A percentile compares a stretch with the other conserved stretches of the same genome.
Evolutionary conservation across 1,284 basidiomycete species (phyloP).

Genomic region (Trichosporon sp.): DNA sequence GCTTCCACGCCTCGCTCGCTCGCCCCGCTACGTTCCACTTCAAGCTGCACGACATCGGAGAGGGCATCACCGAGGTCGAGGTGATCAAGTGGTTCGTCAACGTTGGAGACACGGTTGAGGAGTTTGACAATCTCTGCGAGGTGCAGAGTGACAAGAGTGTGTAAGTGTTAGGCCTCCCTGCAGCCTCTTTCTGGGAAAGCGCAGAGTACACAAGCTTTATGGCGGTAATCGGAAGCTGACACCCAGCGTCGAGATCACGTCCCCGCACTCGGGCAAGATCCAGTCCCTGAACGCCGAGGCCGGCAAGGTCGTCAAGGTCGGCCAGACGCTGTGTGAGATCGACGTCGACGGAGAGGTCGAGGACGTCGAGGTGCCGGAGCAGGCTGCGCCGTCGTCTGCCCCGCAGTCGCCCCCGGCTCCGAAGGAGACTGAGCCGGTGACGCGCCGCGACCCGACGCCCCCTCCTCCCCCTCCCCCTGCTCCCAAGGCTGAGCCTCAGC

Average conservation of each 20-base stretch:
- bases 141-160: conserved; percentile 81
- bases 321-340: conserved; percentile 73
- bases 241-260: conserved; percentile 82
- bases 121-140: conserved; percentile 84
- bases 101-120: conserved; percentile 60
- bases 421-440: background rate
- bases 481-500: background rate
- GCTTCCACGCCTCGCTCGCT: conserved; percentile 13
- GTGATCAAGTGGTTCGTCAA: conserved; percentile 75
- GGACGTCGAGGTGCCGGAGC: conserved; percentile 4
- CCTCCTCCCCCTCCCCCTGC: background rate
- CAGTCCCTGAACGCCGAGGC: conserved; percentile 68
- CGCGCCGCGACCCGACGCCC: background rate
- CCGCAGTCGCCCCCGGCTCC: background rate
- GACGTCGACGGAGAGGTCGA: conserved; percentile 47
- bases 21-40: conserved; percentile 50
- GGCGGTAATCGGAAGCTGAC: background rate
- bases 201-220: too few species aligned
- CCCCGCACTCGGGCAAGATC: conserved; percentile 74
- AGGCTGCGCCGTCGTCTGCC: background rate
- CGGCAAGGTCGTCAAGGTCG: conserved; percentile 82
- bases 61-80: conserved; percentile 80
- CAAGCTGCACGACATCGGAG: conserved; percentile 91
- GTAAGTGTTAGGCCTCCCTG: too few species aligned
- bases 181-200: too few species aligned